Conservation (phyloP, 768 basidiomycete genomes). For the Agaricus bisporus region DNA sequence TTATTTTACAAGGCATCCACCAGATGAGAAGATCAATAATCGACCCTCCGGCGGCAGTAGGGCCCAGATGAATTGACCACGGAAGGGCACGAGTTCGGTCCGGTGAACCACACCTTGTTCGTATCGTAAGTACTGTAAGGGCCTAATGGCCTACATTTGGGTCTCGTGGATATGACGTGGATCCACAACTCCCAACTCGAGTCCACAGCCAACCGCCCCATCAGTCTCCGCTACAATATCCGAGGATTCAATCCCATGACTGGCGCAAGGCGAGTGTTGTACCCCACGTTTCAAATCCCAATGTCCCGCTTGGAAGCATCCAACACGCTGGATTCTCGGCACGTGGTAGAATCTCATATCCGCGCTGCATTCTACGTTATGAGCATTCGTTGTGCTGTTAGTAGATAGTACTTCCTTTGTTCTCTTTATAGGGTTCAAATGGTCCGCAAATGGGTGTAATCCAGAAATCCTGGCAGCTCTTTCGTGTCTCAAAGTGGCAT, state of each 20-base stretch:
- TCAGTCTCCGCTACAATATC: neutral
- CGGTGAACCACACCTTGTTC: neutral
- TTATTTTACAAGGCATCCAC: neutral
- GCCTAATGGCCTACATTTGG: neutral
- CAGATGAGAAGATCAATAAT: too few relatives aligned
- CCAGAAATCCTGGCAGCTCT: too few relatives aligned
- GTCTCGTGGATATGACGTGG: neutral
- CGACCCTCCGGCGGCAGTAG: too few relatives aligned
- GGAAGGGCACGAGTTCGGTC: neutral
- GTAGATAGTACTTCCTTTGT: too few relatives aligned
- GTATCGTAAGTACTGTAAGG: neutral
- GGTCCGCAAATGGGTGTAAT: too few relatives aligned
- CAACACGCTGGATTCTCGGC: neutral
- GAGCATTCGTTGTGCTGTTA: too few relatives aligned
- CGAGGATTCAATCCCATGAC: slow-evolving; percentile 3
- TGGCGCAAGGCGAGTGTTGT: neutral
- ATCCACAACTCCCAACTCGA: slow-evolving; percentile 8
- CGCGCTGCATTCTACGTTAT: too few relatives aligned
- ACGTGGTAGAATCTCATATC: neutral
- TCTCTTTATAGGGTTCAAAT: too few relatives aligned
- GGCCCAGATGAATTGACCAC: neutral
- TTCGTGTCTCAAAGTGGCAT: too few relatives aligned
- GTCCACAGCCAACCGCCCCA: neutral
- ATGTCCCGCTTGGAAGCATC: neutral
- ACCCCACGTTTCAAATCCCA: neutral